A percentile compares a stretch with the other conserved stretches of the same genome.
phyloP scores from a whole-genome alignment of 1,139 yeast species.

The Geotrichum bryndzae region DNA sequence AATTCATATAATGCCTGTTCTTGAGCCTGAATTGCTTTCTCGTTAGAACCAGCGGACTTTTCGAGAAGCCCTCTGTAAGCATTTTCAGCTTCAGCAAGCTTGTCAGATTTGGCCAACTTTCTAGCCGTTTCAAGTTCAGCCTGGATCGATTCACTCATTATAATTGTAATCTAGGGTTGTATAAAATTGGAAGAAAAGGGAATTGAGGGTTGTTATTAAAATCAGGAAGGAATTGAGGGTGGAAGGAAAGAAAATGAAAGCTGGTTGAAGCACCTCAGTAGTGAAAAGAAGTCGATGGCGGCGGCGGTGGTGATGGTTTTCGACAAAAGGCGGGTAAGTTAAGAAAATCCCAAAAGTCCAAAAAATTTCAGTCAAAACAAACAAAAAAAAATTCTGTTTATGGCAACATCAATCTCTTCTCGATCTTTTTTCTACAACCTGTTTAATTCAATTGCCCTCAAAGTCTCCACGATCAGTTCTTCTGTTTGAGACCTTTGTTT shows the following conservation, averaged over 20 bases:
- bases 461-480: not conserved
- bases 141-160: conserved; percentile 19
- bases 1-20: conserved; percentile 35
- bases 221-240: not conserved
- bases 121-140: conserved; percentile 48
- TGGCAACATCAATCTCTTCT: not conserved
- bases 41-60: conserved; percentile 37
- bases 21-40: conserved; percentile 36
- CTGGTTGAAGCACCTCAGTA: not conserved
- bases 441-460: not conserved
- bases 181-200: not conserved
- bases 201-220: not conserved
- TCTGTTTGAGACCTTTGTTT: not conserved
- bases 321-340: not conserved
- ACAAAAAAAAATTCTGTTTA: not conserved
- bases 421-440: not conserved
- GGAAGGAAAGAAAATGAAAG: not conserved
- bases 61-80: conserved; percentile 44
- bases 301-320: not conserved
- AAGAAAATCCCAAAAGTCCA: not conserved
- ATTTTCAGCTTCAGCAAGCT: conserved; percentile 52
- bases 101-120: conserved; percentile 44
- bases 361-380: not conserved
- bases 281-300: not conserved
- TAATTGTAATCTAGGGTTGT: not conserved